Conservation (phyloP, 345 rosid genomes). For the Bruguiera parviflora region DNA sequence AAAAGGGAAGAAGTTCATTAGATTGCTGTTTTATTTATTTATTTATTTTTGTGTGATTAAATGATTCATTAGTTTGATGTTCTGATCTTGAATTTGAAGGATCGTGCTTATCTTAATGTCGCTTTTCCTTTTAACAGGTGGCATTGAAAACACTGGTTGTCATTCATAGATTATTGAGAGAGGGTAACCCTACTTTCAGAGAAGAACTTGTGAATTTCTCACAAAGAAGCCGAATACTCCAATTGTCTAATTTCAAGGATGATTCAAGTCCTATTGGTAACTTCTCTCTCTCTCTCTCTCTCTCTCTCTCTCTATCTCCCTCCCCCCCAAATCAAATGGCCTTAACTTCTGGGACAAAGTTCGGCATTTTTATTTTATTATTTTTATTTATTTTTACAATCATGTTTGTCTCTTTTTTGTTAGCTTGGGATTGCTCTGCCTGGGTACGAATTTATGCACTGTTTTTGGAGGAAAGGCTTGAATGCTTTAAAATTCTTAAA, state of each 20-base stretch:
- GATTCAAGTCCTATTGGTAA: constrained; percentile 93
- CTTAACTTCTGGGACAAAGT: no score
- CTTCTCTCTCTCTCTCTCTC: background rate
- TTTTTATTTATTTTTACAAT: background rate
- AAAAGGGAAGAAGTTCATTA: background rate
- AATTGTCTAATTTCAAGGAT: constrained; percentile 93
- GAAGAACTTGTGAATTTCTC: constrained; percentile 81
- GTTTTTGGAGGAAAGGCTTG: constrained; percentile 91
- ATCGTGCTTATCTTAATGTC: background rate
- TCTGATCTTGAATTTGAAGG: background rate
- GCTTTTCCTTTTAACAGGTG: constrained; percentile 47
- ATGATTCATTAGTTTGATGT: background rate
- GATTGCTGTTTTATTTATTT: background rate
- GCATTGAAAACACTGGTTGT: constrained; percentile 89
- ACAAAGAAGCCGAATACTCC: constrained; percentile 77
- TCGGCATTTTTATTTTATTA: background rate
- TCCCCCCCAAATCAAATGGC: background rate
- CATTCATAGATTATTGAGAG: constrained; percentile 81
- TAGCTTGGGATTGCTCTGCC: constrained; percentile 99
- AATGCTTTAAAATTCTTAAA: constrained; percentile 83
- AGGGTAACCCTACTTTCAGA: constrained; percentile 91
- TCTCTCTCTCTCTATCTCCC: no score
- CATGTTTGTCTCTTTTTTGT: background rate
- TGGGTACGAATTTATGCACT: constrained; percentile 97
- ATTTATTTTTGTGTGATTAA: background rate